phyloP scores from a whole-genome alignment of 2,329 filamentous ascomycete genomes.

The Xylariaceae sp. region DNA sequence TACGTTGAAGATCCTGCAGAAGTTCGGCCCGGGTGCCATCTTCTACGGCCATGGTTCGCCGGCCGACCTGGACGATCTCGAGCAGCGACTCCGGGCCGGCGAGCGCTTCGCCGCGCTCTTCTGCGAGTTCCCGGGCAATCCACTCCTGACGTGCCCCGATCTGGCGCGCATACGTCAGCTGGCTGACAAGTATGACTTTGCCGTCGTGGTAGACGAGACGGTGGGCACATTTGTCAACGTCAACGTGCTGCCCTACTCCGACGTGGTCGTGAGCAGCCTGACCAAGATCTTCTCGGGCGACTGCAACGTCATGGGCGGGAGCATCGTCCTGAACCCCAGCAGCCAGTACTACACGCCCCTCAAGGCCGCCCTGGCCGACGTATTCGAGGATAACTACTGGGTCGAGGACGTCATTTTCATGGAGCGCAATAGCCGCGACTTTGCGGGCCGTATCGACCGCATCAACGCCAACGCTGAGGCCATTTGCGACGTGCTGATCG shows the following conservation, averaged over 20 bases:
- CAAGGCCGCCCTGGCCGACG: conserved; percentile 54
- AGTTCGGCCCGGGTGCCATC: conserved; percentile 80
- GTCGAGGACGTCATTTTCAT: conserved; percentile 89
- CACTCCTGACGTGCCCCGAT: conserved; percentile 77
- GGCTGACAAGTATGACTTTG: conserved; percentile 79
- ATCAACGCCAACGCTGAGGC: conserved; percentile 82
- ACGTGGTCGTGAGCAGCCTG: conserved; percentile 87
- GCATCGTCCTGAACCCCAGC: conserved; percentile 56
- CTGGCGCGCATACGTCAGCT: conserved; percentile 71
- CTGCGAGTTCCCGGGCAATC: conserved; percentile 93
- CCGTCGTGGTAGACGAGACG: conserved; percentile 89
- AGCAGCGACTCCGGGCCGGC: conserved; percentile 60
- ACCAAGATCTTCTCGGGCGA: conserved; percentile 98
- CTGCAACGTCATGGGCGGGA: conserved; percentile 96
- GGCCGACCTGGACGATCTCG: conserved; percentile 76
- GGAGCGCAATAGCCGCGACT: conserved; percentile 93
- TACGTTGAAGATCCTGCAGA: conserved; percentile 88
- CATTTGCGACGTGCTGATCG: conserved; percentile 64
- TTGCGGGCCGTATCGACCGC: conserved; percentile 70
- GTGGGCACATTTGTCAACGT: conserved; percentile 96
- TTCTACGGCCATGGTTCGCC: conserved; percentile 81
- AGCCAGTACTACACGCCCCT: conserved; percentile 62
- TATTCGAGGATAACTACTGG: conserved; percentile 90
- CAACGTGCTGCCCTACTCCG: conserved; percentile 81
- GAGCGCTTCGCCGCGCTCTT: conserved; percentile 78